phyloP scores from a whole-genome alignment of 495 filamentous ascomycete genomes.

The Cenococcum geophilum region DNA sequence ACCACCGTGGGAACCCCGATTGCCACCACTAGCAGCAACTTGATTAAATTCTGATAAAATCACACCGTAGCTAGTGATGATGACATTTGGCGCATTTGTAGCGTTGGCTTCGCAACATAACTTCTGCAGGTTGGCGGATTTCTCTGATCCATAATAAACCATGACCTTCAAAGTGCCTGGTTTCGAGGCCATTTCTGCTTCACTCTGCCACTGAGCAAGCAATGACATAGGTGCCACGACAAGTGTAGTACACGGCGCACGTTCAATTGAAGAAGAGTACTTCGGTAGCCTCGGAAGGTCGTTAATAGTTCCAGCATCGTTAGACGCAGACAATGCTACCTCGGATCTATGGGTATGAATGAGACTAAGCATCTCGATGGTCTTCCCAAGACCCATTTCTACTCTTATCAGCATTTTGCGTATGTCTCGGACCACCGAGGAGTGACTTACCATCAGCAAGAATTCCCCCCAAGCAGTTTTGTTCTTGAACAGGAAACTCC shows the following conservation, averaged over 20 bases:
- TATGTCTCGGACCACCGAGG: slow-evolving; percentile 10
- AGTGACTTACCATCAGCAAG: slow-evolving; percentile 78
- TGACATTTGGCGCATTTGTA: slow-evolving; percentile 70
- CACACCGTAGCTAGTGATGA: slow-evolving; percentile 94
- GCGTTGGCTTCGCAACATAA: slow-evolving; percentile 72
- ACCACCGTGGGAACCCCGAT: slow-evolving; percentile 57
- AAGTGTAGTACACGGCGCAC: slow-evolving; percentile 82
- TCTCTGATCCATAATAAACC: slow-evolving; percentile 87
- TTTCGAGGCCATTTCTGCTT: slow-evolving; percentile 81
- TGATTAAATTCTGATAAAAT: slow-evolving; percentile 84
- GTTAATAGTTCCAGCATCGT: slow-evolving; percentile 43
- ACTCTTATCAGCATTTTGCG: slow-evolving; percentile 15
- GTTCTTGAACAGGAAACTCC: slow-evolving; percentile 85
- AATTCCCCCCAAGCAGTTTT: slow-evolving; percentile 89
- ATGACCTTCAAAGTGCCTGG: slow-evolving; percentile 73
- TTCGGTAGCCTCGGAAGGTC: slow-evolving; percentile 54
- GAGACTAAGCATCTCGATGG: slow-evolving; percentile 93
- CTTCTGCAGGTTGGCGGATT: slow-evolving; percentile 63
- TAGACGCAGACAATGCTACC: slow-evolving; percentile 30
- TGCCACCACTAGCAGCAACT: slow-evolving; percentile 50
- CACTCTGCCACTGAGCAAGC: slow-evolving; percentile 91
- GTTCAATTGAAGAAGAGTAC: slow-evolving; percentile 47
- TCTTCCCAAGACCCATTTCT: slow-evolving; percentile 77
- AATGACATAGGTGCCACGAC: slow-evolving; percentile 94
- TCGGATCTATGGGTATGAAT: slow-evolving; percentile 77